A percentile compares a stretch with the other conserved stretches of the same genome.
Evolutionary conservation across 148 eudicot genomes (phyloP).

Genomic region (Polygonum maritimum): DNA sequence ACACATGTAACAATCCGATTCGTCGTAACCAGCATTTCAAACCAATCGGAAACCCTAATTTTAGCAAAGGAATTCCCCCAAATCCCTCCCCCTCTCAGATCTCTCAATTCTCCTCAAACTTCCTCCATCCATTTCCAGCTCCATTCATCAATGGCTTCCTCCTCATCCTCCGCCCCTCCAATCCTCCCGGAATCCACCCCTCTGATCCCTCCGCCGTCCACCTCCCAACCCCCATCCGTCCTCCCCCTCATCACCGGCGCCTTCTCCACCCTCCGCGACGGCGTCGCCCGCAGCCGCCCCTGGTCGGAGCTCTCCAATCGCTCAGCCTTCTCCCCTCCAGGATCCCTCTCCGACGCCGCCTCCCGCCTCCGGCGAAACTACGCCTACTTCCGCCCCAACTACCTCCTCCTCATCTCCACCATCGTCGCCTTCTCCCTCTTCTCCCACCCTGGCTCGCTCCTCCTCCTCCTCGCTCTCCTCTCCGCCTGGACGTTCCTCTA

Average conservation of each 20-base stretch:
- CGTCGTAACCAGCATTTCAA: too few relatives aligned
- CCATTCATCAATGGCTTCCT: conserved; percentile 22
- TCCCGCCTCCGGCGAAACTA: conserved; percentile 63
- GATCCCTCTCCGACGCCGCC: conserved; percentile 63
- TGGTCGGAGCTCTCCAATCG: conserved; percentile 71
- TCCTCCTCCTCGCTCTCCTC: conserved; percentile 47
- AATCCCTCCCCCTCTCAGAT: not conserved
- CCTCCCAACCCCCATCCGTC: conserved; percentile 7
- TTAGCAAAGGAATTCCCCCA: not conserved
- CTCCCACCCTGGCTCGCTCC: conserved; percentile 65
- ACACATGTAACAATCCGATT: too few relatives aligned
- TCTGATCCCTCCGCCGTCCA: conserved; percentile 4
- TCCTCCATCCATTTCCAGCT: not conserved
- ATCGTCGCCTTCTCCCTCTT: conserved; percentile 56
- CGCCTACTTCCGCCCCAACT: conserved; percentile 72
- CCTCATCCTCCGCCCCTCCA: conserved; percentile 48
- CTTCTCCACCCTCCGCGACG: conserved; percentile 28
- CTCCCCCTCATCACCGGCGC: conserved; percentile 22
- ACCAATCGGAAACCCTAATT: too few relatives aligned
- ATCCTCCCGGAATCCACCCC: conserved; percentile 6
- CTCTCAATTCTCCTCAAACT: not conserved
- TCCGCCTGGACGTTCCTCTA: conserved; percentile 78
- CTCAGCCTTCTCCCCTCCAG: conserved; percentile 68
- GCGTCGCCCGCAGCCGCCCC: conserved; percentile 62
- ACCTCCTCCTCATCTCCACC: conserved; percentile 37